Evolutionary conservation across 176 grass and related monocot genomes (phyloP), one percentile per base, ranked within the genome.

Genomic region (Bonia amplexicaulis): DNA sequence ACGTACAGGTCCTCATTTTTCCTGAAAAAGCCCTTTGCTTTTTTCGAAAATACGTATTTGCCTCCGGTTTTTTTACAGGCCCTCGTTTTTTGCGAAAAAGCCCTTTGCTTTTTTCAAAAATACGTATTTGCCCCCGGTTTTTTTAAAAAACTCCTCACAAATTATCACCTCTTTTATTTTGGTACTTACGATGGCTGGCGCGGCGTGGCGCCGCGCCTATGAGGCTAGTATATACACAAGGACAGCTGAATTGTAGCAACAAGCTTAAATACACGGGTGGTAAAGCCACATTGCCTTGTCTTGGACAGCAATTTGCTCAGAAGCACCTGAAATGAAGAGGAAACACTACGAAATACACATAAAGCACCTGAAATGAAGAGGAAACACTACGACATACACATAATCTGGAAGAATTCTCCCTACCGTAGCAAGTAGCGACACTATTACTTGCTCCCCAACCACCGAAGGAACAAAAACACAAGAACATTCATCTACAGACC

Each of bases 321-420:
- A 77, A 82, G 53, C 46, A 78, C 76, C 71, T 65, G 49, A 46
- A 71, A 54, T 46, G 74, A 66, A 73, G 37, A 74, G 60, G 31
- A 82, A 86, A 76, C 37, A 35, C 78, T 76, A 67, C 40, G 27
- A 80, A 47, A 84, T 85, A 46, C 75, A 80, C 87, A 89, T 66
- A 80, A 89, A n/a, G n/a, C n/a, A n/a, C n/a, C n/a, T n/a, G n/a
- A 45, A 71, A 54, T 46, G 74, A 66, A 73, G 37, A 74, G 60
- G 31, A 82, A 86, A 76, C 37, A 35, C 78, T 76, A 67, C 40
- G 27, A 80, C 58, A 84, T 85, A 46, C 75, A 80, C 87, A 89
- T 66, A 80, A 89, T 22, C 59, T 68, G 40, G 82, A 89, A 62
- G 73, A 83, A 69, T 78, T 69, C 39, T 70, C 31, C 71, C 79